Evolutionary conservation across 2,329 filamentous ascomycete genomes (phyloP).

Genomic region (Trichoderma brevicompactum): DNA sequence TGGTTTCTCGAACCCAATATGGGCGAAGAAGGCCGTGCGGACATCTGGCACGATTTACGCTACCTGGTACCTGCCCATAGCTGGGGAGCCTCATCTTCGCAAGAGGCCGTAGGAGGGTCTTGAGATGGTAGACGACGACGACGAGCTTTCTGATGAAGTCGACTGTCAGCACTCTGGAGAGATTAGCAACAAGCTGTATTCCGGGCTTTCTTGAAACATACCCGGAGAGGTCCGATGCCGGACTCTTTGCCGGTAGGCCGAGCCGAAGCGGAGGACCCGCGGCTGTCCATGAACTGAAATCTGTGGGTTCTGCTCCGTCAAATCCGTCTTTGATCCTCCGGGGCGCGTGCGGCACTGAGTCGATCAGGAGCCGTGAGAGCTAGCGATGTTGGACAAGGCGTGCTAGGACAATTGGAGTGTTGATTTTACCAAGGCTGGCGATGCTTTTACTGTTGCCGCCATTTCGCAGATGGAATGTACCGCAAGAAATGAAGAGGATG

Average conservation of each 20-base stretch:
- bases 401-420: too few relatives aligned
- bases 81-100: too few relatives aligned
- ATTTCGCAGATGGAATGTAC: too few relatives aligned
- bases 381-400: too few relatives aligned
- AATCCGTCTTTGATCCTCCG: neutral
- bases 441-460: too few relatives aligned
- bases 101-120: neutral
- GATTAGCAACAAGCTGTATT: neutral
- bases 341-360: neutral
- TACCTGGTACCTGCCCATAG: too few relatives aligned
- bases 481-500: too few relatives aligned
- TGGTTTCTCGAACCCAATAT: too few relatives aligned
- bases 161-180: neutral
- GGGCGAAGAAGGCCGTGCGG: too few relatives aligned
- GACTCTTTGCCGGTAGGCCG: slow-evolving; percentile 1
- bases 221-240: slow-evolving; percentile 14
- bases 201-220: neutral
- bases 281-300: neutral
- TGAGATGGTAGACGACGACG: too few relatives aligned
- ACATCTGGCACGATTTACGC: too few relatives aligned
- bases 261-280: slow-evolving; percentile 2
- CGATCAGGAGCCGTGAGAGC: neutral
- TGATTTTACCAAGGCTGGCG: too few relatives aligned
- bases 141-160: neutral
- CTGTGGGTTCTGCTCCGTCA: neutral